These are phyloP conservation scores for Haplosporangium sp. DNA, from an alignment of 371 early-diverging fungal species.

Conservation along the genomic window DNA sequence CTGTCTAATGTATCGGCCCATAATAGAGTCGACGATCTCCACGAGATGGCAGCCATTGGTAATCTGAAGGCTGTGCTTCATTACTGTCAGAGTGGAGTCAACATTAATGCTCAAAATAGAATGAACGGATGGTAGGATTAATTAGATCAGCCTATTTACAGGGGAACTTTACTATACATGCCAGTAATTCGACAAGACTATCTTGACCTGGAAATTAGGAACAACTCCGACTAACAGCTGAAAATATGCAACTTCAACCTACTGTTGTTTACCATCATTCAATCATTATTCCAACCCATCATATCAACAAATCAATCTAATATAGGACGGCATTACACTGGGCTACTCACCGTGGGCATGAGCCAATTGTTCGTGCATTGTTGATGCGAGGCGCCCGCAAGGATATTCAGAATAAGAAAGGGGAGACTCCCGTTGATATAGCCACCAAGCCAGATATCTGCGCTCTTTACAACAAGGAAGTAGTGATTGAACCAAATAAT, in stretches of 20 bases:
- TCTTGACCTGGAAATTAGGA: too few relatives aligned
- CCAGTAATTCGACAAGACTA: too few relatives aligned
- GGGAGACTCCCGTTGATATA: conserved; percentile 70
- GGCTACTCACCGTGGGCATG: conserved; percentile 75
- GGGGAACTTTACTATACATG: neutral
- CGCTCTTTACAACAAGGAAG: conserved; percentile 56
- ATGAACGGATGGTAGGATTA: conserved; percentile 75
- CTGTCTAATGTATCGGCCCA: neutral
- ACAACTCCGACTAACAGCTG: too few relatives aligned
- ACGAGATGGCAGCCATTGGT: conserved; percentile 82
- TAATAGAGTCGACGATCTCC: conserved; percentile 55
- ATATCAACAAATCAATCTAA: neutral
- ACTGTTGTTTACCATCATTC: neutral
- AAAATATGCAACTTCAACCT: neutral
- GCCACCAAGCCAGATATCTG: conserved; percentile 61
- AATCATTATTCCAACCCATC: neutral
- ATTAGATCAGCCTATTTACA: neutral
- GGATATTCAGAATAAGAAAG: conserved; percentile 63
- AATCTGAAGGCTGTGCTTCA: conserved; percentile 75
- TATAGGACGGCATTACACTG: conserved; percentile 79
- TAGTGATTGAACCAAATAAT: conserved; percentile 11
- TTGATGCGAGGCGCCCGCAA: conserved; percentile 71
- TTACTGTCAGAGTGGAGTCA: conserved; percentile 70
- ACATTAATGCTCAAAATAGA: conserved; percentile 71
- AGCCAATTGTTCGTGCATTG: conserved; percentile 62